Evolutionary conservation across 2,329 filamentous ascomycete species (phyloP).

Genomic region (Hirsutella minnesotensis): DNA sequence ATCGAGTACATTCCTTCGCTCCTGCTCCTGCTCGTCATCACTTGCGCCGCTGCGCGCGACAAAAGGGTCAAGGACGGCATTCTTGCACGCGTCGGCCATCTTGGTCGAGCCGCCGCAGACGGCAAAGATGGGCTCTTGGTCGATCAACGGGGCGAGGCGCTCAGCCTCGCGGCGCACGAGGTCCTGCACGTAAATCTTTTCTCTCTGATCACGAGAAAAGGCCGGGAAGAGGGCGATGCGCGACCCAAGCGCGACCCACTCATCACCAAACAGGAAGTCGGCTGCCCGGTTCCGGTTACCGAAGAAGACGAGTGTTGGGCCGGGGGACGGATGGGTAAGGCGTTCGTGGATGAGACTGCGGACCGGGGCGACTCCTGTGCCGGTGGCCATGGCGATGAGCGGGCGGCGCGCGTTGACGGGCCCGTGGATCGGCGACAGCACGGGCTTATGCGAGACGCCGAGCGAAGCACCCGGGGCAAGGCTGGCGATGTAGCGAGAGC

Average conservation of each 20-base stretch:
- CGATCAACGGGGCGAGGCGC: conserved; percentile 20
- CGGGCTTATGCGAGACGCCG: conserved; percentile 44
- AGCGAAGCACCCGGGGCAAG: conserved; percentile 48
- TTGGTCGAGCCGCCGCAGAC: conserved; percentile 45
- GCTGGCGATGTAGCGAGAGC: conserved; percentile 70
- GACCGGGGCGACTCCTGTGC: conserved; percentile 79
- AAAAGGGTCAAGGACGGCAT: conserved; percentile 37
- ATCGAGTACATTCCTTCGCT: conserved; percentile 25
- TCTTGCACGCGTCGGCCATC: conserved; percentile 45
- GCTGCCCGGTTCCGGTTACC: conserved; percentile 63
- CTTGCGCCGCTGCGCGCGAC: conserved; percentile 24
- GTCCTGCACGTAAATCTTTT: conserved; percentile 46
- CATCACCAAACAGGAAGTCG: conserved; percentile 72
- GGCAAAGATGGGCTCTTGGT: conserved; percentile 31
- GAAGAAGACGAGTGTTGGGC: conserved; percentile 59
- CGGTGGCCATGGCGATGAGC: conserved; percentile 68
- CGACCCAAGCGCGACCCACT: conserved; percentile 44
- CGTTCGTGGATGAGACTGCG: conserved; percentile 72
- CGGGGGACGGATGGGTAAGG: conserved; percentile 12
- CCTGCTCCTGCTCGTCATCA: conserved; percentile 22
- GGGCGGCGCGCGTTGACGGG: conserved; percentile 32
- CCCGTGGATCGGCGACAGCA: conserved; percentile 28
- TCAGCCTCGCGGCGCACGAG: conserved; percentile 31
- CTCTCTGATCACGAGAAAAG: conserved; percentile 34
- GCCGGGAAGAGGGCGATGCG: conserved; percentile 26